Base-by-base conservation (phyloP, 169 alveolate species). In the Plasmodium coatneyi region DNA sequence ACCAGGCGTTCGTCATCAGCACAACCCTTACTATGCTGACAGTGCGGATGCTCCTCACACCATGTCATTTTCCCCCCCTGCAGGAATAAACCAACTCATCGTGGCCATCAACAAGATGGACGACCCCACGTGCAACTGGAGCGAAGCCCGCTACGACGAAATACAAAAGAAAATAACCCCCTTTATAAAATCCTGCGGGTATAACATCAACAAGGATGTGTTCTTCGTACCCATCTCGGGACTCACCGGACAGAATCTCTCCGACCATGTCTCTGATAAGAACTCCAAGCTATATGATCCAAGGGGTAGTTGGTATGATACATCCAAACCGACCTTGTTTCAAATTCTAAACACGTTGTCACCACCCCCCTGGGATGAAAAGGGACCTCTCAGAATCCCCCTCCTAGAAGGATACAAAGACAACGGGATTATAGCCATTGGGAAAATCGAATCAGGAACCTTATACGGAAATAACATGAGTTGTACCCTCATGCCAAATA, bases 61-160 rank as follows among this genome's bases (percentile, higher is more conserved):
- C 76, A 7, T 12, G 74, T 14, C 74, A 7, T n/a, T 66, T n/a
- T 32, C 7, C 49, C 54, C 52, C 25, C 82, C 39, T 70, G 83
- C 96, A 79, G 99, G 99, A 5, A 99, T 99, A 25, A 96, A 96
- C 90, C 98, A 98, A 87, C 96, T 99, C 54, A 98, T 99, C 5
- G 99, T 99, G 34, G 99, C 99, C 49, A 98, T 99, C 30, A 99
- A 99, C 96, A 99, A 99, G 95, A 99, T 99, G 99, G 99, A 99
- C 96, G 99, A 98, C 66, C 99, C 99, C 25, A 97, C 99, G 72
- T 97, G 98, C 95, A 94, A 98, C 92, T 97, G 99, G 99, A 96
- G 98, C 95, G 98, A 98, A 95, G 97, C 95, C 12, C 95, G 99
- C 86, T 98, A 92, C 80, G 96, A 95, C 30, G 96, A 95, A 41